phyloP scores from a whole-genome alignment of 2,329 filamentous ascomycete genomes.

The Geosmithia flava region DNA sequence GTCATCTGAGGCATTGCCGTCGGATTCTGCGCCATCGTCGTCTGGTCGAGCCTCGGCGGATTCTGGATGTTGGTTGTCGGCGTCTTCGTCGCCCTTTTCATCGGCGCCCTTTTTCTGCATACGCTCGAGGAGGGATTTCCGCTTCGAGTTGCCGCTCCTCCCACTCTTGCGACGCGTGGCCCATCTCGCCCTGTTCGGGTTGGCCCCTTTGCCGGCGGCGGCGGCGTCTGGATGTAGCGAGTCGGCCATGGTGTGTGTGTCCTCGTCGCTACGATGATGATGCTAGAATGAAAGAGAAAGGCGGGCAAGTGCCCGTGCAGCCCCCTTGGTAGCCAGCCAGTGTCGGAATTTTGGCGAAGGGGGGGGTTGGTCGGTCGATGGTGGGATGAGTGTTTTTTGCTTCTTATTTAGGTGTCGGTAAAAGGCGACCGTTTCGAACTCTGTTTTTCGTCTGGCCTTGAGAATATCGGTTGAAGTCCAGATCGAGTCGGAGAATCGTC shows the following conservation, averaged over 20 bases:
- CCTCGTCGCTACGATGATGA: neutral
- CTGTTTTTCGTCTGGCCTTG: too few species aligned
- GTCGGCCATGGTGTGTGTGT: conserved; percentile 14
- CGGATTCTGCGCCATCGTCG: conserved; percentile 10
- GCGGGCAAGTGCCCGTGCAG: conserved; percentile 26
- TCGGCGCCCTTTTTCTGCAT: conserved; percentile 49
- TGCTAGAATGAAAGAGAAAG: conserved; percentile 6
- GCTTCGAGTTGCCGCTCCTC: conserved; percentile 65
- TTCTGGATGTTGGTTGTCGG: conserved; percentile 12
- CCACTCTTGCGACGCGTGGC: conserved; percentile 81
- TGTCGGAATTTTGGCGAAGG: conserved; percentile 1
- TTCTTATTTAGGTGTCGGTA: neutral
- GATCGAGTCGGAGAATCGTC: too few species aligned
- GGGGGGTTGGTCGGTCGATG: neutral
- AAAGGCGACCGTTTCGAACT: neutral
- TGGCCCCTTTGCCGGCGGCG: neutral
- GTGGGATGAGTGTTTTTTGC: neutral
- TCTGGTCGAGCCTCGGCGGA: conserved; percentile 13
- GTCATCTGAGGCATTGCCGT: conserved; percentile 21
- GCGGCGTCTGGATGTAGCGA: conserved; percentile 13
- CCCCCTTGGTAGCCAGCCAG: conserved; percentile 22
- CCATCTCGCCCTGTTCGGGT: conserved; percentile 75
- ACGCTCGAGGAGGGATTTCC: conserved; percentile 69
- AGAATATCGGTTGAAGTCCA: too few species aligned
- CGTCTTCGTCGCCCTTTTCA: conserved; percentile 51